phyloP scores from a whole-genome alignment of 768 basidiomycete species.

The Cubamyces sp. region DNA sequence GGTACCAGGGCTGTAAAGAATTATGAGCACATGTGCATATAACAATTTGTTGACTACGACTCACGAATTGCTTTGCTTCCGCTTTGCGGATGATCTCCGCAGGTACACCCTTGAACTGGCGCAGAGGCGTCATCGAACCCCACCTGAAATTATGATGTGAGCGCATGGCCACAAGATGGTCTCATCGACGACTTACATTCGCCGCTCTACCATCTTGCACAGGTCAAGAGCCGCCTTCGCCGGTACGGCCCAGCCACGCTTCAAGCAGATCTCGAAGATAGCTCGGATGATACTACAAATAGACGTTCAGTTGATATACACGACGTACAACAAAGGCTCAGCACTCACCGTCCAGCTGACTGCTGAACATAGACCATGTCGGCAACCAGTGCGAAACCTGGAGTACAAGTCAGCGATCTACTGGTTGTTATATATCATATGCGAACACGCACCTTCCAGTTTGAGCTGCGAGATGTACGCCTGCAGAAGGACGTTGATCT shows the following conservation, averaged over 20 bases:
- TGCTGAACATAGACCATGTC: constrained; percentile 98
- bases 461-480: constrained; percentile 94
- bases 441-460: constrained; percentile 64
- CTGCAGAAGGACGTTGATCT: constrained; percentile 95
- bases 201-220: constrained; percentile 94
- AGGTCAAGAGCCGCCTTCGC: constrained; percentile 89
- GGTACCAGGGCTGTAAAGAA: constrained; percentile 83
- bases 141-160: constrained; percentile 60
- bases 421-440: neutral
- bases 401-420: neutral
- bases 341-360: constrained; percentile 82
- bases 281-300: constrained; percentile 80
- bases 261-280: constrained; percentile 96
- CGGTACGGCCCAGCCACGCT: constrained; percentile 96
- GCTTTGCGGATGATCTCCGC: constrained; percentile 85
- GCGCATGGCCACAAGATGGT: neutral
- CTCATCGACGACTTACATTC: constrained; percentile 56
- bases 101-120: constrained; percentile 94
- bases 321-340: neutral
- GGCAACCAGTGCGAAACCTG: constrained; percentile 82
- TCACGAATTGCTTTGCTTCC: constrained; percentile 95
- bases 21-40: constrained; percentile 1
- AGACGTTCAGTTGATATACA: constrained; percentile 1
- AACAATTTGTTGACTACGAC: constrained; percentile 32
- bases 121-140: constrained; percentile 95